Evolutionary conservation across 2,329 filamentous ascomycete genomes (phyloP), one percentile per base, ranked within the genome.

Genomic region (Talaromyces marneffei): DNA sequence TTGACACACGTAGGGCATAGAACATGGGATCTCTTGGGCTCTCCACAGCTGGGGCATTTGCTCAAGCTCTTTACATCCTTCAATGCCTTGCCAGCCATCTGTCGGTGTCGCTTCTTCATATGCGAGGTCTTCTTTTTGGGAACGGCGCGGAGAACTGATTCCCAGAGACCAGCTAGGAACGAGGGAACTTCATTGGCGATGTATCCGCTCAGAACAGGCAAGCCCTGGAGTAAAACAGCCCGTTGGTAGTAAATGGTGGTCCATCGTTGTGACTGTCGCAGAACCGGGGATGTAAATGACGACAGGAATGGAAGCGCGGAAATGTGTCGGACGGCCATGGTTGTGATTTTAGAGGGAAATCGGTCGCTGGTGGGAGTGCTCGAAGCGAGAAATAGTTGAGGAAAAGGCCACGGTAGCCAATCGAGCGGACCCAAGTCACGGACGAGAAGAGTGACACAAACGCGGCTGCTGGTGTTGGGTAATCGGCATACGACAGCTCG

Each of bases 81-180:
- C 68, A 99, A 77, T 48, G 87, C 93, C 79, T 99, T 99, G 71
- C 94, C 94, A 25, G 92, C 93, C 87, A 97, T 89, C 73, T 96
- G 92, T 70, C 95, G 86, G 72, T 92, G 88, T 68, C 94, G 85
- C 83, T 92, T 96, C 81, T 94, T 96, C 81, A 91, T 91, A 76
- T 99, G 91, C 44, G 93, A 97, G 35, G 92, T 95, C 85, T 97
- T 99, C 81, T 96, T 97, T 84, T 99, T 99, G 4, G 94, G 94
- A 16, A 97, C 94, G 1, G 94, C 94, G 66, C 87, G 87, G 67
- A 99, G 82, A 50, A 99, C 85, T 5, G 90, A 92, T 68, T 97
- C 93, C 93, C 93, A 97, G 70, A 99, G 87, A 65, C 89, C 90
- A 60, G 85, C 87, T 23, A 96, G 78, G n/a, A 92, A 72, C 4